Conservation (phyloP, 108 stramenopile genomes). For the Conticribra weissflogii region DNA sequence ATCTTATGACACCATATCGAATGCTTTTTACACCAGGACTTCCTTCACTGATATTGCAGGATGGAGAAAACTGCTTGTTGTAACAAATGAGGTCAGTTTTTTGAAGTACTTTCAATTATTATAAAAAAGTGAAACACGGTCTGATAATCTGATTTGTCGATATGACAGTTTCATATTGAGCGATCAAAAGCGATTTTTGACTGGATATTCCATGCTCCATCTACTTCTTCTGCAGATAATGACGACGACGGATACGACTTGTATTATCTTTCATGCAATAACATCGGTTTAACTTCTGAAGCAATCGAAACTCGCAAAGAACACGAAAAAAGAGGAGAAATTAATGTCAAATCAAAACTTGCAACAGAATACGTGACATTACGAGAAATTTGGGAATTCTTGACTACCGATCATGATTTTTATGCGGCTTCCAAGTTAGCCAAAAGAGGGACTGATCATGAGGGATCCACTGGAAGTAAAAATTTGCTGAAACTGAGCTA, state of each 20-base stretch:
- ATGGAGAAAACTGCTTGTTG: constrained; percentile 56
- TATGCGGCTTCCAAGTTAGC: constrained; percentile 74
- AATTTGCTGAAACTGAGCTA: constrained; percentile 40
- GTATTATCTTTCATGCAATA: constrained; percentile 66
- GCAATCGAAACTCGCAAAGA: constrained; percentile 61
- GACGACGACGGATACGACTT: constrained; percentile 52
- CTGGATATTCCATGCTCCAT: constrained; percentile 73
- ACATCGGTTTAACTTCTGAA: constrained; percentile 66
- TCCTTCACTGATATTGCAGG: constrained; percentile 69
- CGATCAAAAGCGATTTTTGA: constrained; percentile 83
- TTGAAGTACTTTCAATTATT: neutral
- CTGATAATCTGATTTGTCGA: neutral
- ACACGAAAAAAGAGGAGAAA: constrained; percentile 62
- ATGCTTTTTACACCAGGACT: constrained; percentile 79
- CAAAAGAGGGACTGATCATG: constrained; percentile 32
- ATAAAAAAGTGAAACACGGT: neutral
- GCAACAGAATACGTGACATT: constrained; percentile 55
- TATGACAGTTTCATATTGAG: constrained; percentile 70
- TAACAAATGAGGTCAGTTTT: constrained; percentile 68
- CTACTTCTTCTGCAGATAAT: constrained; percentile 4
- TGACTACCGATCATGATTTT: constrained; percentile 71
- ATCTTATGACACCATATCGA: constrained; percentile 86
- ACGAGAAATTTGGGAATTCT: constrained; percentile 60
- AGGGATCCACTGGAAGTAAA: neutral
- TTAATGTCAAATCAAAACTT: constrained; percentile 53